Percentiles rank a stretch among this genome's conserved stretches.
phyloP scores from a whole-genome alignment of 495 filamentous ascomycete species.

The Penicillium paradoxum region DNA sequence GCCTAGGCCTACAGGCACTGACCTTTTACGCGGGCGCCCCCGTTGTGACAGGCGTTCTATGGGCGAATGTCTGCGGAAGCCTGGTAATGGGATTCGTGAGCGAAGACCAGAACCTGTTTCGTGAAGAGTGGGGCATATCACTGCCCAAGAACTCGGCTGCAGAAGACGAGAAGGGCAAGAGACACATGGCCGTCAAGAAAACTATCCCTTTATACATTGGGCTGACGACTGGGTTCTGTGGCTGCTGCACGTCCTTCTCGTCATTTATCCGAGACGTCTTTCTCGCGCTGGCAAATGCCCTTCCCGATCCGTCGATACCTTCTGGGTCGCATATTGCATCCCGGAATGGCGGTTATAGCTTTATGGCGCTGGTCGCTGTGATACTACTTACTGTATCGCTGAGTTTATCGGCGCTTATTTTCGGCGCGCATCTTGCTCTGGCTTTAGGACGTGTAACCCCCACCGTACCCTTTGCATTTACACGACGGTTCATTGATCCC shows the following conservation, averaged over 20 bases:
- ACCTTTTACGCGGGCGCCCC: constrained; percentile 78
- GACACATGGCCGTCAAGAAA: constrained; percentile 58
- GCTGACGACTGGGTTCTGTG: constrained; percentile 89
- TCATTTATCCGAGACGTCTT: constrained; percentile 83
- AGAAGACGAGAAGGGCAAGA: constrained; percentile 23
- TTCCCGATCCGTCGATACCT: constrained; percentile 48
- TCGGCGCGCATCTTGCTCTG: constrained; percentile 68
- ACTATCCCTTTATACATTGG: constrained; percentile 88
- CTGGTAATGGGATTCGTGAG: constrained; percentile 80
- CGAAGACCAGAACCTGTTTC: constrained; percentile 76
- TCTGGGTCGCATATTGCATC: constrained; percentile 17
- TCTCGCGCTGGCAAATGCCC: constrained; percentile 73
- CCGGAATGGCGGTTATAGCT: constrained; percentile 74
- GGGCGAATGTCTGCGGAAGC: constrained; percentile 87
- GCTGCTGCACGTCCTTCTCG: constrained; percentile 88
- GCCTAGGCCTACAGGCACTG: constrained; percentile 76
- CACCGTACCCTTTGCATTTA: constrained; percentile 51
- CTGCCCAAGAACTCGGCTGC: not conserved
- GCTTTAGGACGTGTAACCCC: constrained; percentile 47
- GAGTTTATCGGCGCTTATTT: constrained; percentile 46
- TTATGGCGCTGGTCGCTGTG: constrained; percentile 73
- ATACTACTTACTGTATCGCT: constrained; percentile 63
- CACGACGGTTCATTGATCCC: constrained; percentile 59
- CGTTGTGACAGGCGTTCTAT: constrained; percentile 67
- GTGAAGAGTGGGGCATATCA: constrained; percentile 52